Conservation (phyloP, 129 eudicot species). For the Glebionis coronaria region DNA sequence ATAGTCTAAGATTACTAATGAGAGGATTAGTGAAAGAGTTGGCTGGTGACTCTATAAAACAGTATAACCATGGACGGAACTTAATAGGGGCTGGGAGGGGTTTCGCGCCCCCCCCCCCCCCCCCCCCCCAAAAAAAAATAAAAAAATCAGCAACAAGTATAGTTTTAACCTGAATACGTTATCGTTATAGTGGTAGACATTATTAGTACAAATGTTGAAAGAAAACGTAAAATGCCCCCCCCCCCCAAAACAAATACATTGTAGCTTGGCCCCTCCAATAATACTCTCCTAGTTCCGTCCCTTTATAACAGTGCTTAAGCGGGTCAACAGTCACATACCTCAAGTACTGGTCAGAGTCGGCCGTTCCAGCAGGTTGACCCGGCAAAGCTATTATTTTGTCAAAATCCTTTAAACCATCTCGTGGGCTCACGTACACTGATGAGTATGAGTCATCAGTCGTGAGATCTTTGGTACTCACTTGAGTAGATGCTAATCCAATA, state of each 20-base stretch:
- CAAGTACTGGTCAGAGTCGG: conserved; percentile 57
- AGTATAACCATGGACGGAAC: too few species aligned
- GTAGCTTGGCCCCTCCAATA: too few species aligned
- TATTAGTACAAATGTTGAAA: too few species aligned
- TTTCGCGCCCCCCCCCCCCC: too few species aligned
- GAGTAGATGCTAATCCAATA: conserved; percentile 7
- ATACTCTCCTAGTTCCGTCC: too few species aligned
- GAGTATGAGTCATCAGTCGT: conserved; percentile 6
- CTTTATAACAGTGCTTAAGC: conserved; percentile 50
- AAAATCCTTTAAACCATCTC: conserved; percentile 49
- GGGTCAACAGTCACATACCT: conserved; percentile 73
- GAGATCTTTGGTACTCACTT: conserved; percentile 1
- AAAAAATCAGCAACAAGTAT: too few species aligned
- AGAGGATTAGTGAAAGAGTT: conserved; percentile 52
- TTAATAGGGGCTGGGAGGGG: too few species aligned
- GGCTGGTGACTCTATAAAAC: conserved; percentile 41
- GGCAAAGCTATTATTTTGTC: conserved; percentile 51
- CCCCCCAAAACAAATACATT: too few species aligned
- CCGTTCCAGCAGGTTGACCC: conserved; percentile 53
- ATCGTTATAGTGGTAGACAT: too few species aligned
- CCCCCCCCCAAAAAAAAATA: too few species aligned
- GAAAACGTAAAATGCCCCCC: too few species aligned
- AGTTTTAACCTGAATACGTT: too few species aligned
- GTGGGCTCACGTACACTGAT: conserved; percentile 38
- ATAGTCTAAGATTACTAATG: not conserved